Base-by-base conservation (phyloP, 345 rosid genomes). In the Mangifera indica region DNA sequence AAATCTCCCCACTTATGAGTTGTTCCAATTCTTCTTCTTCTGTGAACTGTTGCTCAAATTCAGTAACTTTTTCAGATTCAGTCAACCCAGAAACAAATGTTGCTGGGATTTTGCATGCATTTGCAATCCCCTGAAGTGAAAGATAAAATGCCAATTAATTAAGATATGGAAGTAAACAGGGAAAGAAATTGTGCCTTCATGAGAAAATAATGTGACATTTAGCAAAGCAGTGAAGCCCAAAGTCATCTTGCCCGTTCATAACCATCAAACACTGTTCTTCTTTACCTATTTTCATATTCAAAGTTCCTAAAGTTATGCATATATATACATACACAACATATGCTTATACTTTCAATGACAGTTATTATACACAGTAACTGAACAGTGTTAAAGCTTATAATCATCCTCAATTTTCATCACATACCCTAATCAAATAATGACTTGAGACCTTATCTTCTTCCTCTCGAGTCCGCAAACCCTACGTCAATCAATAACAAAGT, bases 401-500 rank as follows among this genome's bases (percentile, higher is more conserved):
- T 66, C 44, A 53, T 42, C 20, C 45, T 64, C 32, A 48, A 34
- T 11, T 56, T 55, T 44, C 48, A 59, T 55, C 65, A 72, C 88
- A 77, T 21, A 92, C 99, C 98, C 84, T 82, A 67, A 95, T 83
- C 54, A 92, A 66, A 56, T 84, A 45, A 68, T 76, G 78, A 82
- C 98, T 92, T 76, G 99, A 87, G 67, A 95, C 77, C 53, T 80
- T 81, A 63, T 95, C 98, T 84, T 92, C 98, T 73, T 92, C 86
- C 76, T 89, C 96, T 65, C 93, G 83, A 70, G 70, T 86, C 66
- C 98, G 80, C 81, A 86, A 51, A 55, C 88, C 90, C 98, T 92
- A 73, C 40, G 67, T 63, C 49, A 67, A 67, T 62, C 13, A 40
- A 11, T 46, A 67, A 49, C 63, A 49, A 5, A 55, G 17, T 13